These are phyloP conservation scores for Heliamphora ciliata DNA, from an alignment of 179 eudicot genomes.

Conservation along the genomic window DNA sequence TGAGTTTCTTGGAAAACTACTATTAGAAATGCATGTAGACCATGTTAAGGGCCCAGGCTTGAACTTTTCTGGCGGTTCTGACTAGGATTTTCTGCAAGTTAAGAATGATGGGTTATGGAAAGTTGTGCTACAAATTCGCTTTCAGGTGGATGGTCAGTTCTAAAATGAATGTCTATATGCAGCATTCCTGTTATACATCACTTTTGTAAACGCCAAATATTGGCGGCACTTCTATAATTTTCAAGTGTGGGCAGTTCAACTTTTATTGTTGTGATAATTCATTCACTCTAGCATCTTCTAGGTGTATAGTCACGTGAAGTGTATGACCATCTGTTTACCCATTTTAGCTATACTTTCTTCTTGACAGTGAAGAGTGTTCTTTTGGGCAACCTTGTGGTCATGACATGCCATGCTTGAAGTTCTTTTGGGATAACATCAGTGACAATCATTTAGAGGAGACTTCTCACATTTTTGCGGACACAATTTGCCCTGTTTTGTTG, in stretches of 20 bases:
- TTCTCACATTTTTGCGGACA: constrained; percentile 59
- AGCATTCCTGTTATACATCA: not conserved
- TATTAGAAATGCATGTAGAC: not conserved
- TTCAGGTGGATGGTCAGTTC: not conserved
- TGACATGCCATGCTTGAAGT: constrained; percentile 76
- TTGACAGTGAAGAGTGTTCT: constrained; percentile 72
- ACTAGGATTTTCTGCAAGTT: not conserved
- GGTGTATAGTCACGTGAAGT: not conserved
- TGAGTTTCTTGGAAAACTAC: not conserved
- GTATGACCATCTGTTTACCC: not conserved
- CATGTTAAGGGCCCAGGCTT: not conserved
- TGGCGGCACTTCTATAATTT: not conserved
- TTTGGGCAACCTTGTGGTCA: constrained; percentile 39
- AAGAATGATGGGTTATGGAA: not conserved
- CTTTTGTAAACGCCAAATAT: not conserved
- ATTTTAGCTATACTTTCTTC: not conserved
- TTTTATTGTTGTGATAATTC: not conserved
- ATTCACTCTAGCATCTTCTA: not conserved
- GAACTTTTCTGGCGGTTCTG: not conserved
- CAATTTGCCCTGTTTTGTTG: constrained; percentile 64
- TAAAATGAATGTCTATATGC: not conserved
- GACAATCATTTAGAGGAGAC: constrained; percentile 50
- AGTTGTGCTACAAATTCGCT: not conserved
- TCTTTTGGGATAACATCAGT: constrained; percentile 55
- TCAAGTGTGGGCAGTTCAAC: not conserved